These are phyloP conservation scores for Setaria italica DNA, from an alignment of 202 grass and related monocot species.

Conservation along the genomic window DNA sequence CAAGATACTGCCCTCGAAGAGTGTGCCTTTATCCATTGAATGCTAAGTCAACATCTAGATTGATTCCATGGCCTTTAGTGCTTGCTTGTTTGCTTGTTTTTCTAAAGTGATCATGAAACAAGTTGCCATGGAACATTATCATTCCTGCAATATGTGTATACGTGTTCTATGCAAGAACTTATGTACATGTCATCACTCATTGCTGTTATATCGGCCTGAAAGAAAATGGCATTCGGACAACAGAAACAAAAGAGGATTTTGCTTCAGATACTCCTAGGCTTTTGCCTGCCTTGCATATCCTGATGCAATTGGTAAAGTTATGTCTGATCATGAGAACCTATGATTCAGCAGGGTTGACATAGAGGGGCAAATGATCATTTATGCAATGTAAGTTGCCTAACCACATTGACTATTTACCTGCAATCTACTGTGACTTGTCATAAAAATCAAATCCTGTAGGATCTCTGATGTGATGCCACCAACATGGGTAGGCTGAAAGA, in stretches of 20 bases:
- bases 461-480: slow-evolving; percentile 51
- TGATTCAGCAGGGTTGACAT: slow-evolving; percentile 29
- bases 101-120: slow-evolving; percentile 46
- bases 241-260: neutral
- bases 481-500: slow-evolving; percentile 35
- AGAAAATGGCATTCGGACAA: slow-evolving; percentile 8
- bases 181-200: neutral
- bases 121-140: slow-evolving; percentile 46
- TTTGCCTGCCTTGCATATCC: slow-evolving; percentile 26
- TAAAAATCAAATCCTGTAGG: slow-evolving; percentile 47
- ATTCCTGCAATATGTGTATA: slow-evolving; percentile 28
- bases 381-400: slow-evolving; percentile 53
- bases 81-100: slow-evolving; percentile 39
- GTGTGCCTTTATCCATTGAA: slow-evolving; percentile 62
- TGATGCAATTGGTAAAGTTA: slow-evolving; percentile 33
- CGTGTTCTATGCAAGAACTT: slow-evolving; percentile 23
- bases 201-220: slow-evolving; percentile 9
- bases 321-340: slow-evolving; percentile 34
- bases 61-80: slow-evolving; percentile 33
- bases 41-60: slow-evolving; percentile 51
- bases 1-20: slow-evolving; percentile 45
- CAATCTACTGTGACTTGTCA: slow-evolving; percentile 22
- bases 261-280: neutral
- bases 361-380: slow-evolving; percentile 42
- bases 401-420: slow-evolving; percentile 49